phyloP scores from a whole-genome alignment of 345 rosid species.

The Pugionium dolabratum region DNA sequence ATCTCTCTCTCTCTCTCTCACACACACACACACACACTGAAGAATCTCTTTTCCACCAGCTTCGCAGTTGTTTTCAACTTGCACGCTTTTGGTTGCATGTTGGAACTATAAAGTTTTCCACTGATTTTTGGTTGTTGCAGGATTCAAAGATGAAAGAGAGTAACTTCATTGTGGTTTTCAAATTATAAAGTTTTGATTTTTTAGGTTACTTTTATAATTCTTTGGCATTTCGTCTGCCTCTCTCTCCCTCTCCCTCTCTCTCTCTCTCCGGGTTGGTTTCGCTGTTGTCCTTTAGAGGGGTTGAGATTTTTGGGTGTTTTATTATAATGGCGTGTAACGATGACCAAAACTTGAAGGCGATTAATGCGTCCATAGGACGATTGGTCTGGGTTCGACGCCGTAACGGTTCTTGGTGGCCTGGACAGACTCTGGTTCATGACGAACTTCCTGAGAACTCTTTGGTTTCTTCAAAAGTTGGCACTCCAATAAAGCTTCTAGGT shows the following conservation, averaged over 20 bases:
- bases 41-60: not conserved
- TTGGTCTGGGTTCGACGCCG: conserved; percentile 98
- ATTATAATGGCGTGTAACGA: conserved; percentile 69
- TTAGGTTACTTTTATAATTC: conserved; percentile 22
- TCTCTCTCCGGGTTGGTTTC: not conserved
- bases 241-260: not conserved
- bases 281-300: too few species aligned
- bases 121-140: conserved; percentile 20
- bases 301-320: conserved; percentile 23
- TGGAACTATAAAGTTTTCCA: conserved; percentile 13
- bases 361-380: conserved; percentile 84
- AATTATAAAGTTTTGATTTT: conserved; percentile 28
- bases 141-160: conserved; percentile 35
- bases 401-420: conserved; percentile 99
- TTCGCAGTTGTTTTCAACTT: not conserved
- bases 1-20: conserved; percentile 31
- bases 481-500: conserved; percentile 95
- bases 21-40: too few species aligned
- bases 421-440: conserved; percentile 70
- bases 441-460: conserved; percentile 70
- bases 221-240: not conserved
- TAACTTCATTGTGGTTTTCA: conserved; percentile 30
- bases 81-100: conserved; percentile 36
- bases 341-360: conserved; percentile 56
- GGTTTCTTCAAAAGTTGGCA: conserved; percentile 82